Evolutionary conservation across 2,329 filamentous ascomycete species (phyloP), one percentile per base, ranked within the genome.

Genomic region (Exophiala viscosa): DNA sequence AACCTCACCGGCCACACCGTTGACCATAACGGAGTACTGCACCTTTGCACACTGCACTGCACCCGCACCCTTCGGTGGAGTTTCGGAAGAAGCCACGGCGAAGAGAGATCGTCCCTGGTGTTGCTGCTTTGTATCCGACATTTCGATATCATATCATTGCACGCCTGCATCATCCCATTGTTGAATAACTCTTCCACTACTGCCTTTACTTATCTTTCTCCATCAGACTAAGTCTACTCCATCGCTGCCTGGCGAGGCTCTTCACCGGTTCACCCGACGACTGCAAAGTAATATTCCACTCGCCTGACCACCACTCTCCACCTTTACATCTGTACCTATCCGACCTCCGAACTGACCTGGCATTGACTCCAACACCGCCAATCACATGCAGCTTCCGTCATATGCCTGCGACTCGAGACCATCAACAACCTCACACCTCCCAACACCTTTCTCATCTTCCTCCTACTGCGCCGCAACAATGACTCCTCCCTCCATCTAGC

Each of bases 361-460:
- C 47, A 36, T 31, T 18, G 48, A 51, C 5, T 28, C 23, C 3
- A 28, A 28, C 23, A 28, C 34, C 48, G 10, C 48, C 44, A 57
- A 55, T 55, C 56, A 59, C 56, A 59, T 59, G 56, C 47, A 44
- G 50, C 39, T 52, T 20, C 47, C 59, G 59, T 61, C 59, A 61
- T 59, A 61, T 59, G 59, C 59, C 53, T 51, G 36, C 54, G 49
- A 54, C 50, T 54, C 47, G 44, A 55, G 47, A 52, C 48, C 49
- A 51, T 38, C 45, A 18, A 40, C 41, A 51, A 50, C 54, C 52
- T 48, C 50, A 58, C 43, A 45, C 23, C 23, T 43, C 55, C 45
- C 47, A 52, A 54, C 52, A 35, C 38, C 36, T 53, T 44, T 31
- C 52, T 51, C 42, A 50, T 52, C 48, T 45, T 50, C 33, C 44